Conservation (phyloP, 805 yeast genomes). For the Yarrowia osloensis region DNA sequence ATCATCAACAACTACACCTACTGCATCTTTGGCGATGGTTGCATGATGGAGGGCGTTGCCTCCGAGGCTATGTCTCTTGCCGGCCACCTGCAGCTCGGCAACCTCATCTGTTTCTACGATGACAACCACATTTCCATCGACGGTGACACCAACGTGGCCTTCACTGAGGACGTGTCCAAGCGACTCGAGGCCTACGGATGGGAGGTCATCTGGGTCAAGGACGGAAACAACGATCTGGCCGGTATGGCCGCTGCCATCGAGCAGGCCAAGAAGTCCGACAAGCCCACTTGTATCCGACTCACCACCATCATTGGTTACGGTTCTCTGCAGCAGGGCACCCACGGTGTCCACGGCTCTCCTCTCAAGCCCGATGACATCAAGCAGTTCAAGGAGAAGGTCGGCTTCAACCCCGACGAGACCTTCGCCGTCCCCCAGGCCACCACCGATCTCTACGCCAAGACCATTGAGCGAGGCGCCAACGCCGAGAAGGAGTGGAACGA, state of each 20-base stretch:
- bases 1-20: constrained; percentile 43
- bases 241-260: constrained; percentile 44
- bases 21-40: constrained; percentile 47
- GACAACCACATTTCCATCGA: constrained; percentile 47
- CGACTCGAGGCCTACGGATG: constrained; percentile 45
- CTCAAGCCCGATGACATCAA: constrained; percentile 42
- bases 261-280: constrained; percentile 41
- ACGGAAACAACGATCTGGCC: constrained; percentile 43
- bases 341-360: constrained; percentile 46
- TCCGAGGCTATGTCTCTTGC: constrained; percentile 47
- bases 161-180: constrained; percentile 43
- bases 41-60: constrained; percentile 48
- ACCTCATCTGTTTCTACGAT: constrained; percentile 45
- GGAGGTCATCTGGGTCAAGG: constrained; percentile 44
- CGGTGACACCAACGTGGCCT: constrained; percentile 44
- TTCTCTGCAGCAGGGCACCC: constrained; percentile 41
- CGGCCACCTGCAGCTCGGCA: constrained; percentile 46
- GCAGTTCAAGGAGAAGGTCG: constrained; percentile 31
- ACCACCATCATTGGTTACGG: constrained; percentile 45
- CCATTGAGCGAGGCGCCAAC: constrained; percentile 38
- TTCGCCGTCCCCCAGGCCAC: constrained; percentile 39
- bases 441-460: constrained; percentile 41
- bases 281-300: constrained; percentile 46
- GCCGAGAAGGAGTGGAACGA: constrained; percentile 39
- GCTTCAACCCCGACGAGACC: constrained; percentile 35